Percentiles rank a stretch among this genome's conserved stretches.
These are phyloP conservation scores for Pseudotsuga menziesii DNA, from an alignment of 75 land plant species.

Conservation along the genomic window DNA sequence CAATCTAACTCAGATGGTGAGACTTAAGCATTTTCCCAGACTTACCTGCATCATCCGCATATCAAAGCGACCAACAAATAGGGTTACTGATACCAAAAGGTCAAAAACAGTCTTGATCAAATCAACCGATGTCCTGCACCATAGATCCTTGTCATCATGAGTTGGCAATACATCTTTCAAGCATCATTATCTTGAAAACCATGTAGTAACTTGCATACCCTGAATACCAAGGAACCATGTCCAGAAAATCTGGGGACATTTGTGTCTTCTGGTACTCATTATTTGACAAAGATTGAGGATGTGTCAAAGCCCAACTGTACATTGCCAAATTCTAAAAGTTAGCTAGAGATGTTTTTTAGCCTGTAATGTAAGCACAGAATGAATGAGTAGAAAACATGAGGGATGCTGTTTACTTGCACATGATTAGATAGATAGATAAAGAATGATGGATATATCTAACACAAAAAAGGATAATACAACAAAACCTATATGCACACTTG, in stretches of 20 bases:
- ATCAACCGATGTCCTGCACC: constrained; percentile 91
- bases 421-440: too few species aligned
- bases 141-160: too few species aligned
- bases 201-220: constrained; percentile 44
- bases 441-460: too few species aligned
- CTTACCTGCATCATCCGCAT: constrained; percentile 98
- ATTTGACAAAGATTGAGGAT: constrained; percentile 60
- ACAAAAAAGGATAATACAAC: too few species aligned
- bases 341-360: background rate
- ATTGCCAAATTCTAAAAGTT: constrained; percentile 4
- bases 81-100: constrained; percentile 88
- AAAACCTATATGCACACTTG: too few species aligned
- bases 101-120: constrained; percentile 95
- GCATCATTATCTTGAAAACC: too few species aligned
- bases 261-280: constrained; percentile 57
- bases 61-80: constrained; percentile 97
- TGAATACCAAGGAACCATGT: constrained; percentile 99
- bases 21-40: too few species aligned
- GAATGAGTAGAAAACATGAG: too few species aligned
- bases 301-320: constrained; percentile 92
- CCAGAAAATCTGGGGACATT: constrained; percentile 83
- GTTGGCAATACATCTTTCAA: too few species aligned
- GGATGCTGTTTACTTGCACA: too few species aligned
- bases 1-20: too few species aligned
- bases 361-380: too few species aligned